Evolutionary conservation across 2,329 filamentous ascomycete species (phyloP), one percentile per base, ranked within the genome.

Genomic region (Ceratocystis eucalypticola): DNA sequence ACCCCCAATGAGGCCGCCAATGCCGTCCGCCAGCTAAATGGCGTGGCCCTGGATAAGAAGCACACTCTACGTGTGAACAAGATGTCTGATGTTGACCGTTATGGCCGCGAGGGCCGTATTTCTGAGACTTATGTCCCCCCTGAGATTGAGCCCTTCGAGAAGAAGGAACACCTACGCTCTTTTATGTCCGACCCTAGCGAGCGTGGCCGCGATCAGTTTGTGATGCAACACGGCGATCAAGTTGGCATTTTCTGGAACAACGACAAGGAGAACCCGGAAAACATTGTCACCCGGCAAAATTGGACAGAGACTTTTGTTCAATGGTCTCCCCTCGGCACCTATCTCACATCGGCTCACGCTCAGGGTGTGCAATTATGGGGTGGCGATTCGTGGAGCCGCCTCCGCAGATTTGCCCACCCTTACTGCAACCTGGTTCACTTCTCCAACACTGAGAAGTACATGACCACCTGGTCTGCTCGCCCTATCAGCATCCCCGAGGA

Each of bases 241-340:
- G 94, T 99, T 46, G 92, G 91, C 68, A 88, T 99, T 5, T 96
- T 89, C 82, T 99, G 93, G 93, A 97, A 97, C 80, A 96, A 95
- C 81, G 94, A 96, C 78, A 93, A 88, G 77, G 92, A 96, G 68
- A 77, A 82, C 25, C 91, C 93, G 3, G 94, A 99, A 76, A 85
- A 84, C 70, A 84, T 96, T 46, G 90, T 99, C 67, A 93, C 97
- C 74, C 88, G 94, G 71, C 86, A 88, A 73, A 89, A 95, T 81
- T 99, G 94, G 94, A 99, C 94, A 68, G 94, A 99, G 77, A 90
- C 90, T 46, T 99, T 99, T 74, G 88, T 99, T 63, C 91, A 96
- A 78, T 99, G 94, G 94, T 97, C 94, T 66, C 94, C 94, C 55
- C 86, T 89, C 71, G 94, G 94, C 71, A 97, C 93, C 66, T 99